Evolutionary conservation across 495 filamentous ascomycete genomes (phyloP), one percentile per base, ranked within the genome.

Genomic region (Aspergillus sclerotiicarbonarius): DNA sequence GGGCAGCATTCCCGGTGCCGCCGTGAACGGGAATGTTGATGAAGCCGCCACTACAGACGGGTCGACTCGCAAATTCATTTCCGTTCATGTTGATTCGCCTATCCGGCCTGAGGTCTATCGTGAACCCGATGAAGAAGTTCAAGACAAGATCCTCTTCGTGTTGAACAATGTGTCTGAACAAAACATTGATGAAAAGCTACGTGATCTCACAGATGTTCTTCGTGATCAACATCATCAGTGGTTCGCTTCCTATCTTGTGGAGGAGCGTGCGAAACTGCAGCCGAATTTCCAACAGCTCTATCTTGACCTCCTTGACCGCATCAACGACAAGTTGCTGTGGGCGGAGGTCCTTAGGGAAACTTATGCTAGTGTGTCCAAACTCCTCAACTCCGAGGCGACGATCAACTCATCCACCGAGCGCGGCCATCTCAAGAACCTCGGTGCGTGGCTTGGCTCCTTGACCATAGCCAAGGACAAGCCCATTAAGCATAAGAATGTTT

Each of bases 241-340:
- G 94, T 98, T 99, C 63, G 94, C 94, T 8, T 84, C 83, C 16
- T 95, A 96, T 67, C 76, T 99, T n/a, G 94, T 99, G 10, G 92
- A 96, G 64, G 89, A 96, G 69, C 91, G 93, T 13, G 95, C 94
- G 10, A 98, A 96, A 74, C 82, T 94, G 75, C 92, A 99, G 66
- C 92, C 92, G 5, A 99, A 98, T 65, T 96, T 91, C 69, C 94
- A 99, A 56, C 77, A 87, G 31, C 84, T 98, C 6, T 99, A 98
- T 68, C 82, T 98, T 31, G 89, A 95, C 58, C 82, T 99, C 20
- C 81, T 99, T 44, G 87, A 88, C 45, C 86, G 88, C 56, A 92
- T 97, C 66, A 82, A 87, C 56, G 84, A 91, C 64, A 88, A 81
- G 68, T 74, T 80, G 5, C 74, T 99, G 0, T 96, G 89, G 89